phyloP scores from a whole-genome alignment of 23 red algal genomes.

The Chondrus crispus region DNA sequence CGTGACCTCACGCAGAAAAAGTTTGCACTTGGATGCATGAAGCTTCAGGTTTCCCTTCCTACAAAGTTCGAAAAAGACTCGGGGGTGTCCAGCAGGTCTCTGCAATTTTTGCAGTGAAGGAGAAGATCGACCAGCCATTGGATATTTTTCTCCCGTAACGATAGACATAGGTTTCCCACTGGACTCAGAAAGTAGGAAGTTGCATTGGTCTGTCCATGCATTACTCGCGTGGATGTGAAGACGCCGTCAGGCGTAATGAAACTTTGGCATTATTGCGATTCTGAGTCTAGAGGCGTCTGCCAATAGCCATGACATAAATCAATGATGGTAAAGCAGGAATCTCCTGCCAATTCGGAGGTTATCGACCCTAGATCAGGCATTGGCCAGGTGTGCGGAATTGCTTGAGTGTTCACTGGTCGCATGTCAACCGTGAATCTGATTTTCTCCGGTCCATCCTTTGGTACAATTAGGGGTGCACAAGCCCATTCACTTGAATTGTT shows the following conservation, averaged over 20 bases:
- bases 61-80: neutral
- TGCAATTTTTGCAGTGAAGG: neutral
- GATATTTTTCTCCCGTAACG: neutral
- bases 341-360: neutral
- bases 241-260: neutral
- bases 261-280: neutral
- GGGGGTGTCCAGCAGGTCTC: neutral
- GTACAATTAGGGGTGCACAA: slow-evolving; percentile 2
- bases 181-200: neutral
- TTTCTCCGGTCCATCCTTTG: neutral
- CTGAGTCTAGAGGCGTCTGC: neutral
- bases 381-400: neutral
- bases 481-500: neutral
- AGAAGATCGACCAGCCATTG: neutral
- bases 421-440: neutral
- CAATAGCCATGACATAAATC: slow-evolving; percentile 38
- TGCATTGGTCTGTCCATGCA: neutral
- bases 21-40: slow-evolving; percentile 19
- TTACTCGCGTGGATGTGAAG: slow-evolving; percentile 4
- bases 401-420: neutral
- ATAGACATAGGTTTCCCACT: neutral
- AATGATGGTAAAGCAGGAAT: neutral
- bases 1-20: neutral
- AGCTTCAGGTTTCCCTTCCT: neutral
- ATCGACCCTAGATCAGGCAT: neutral